These are phyloP conservation scores for Telopea speciosissima DNA, from an alignment of 177 flowering plant species.

Conservation along the genomic window DNA sequence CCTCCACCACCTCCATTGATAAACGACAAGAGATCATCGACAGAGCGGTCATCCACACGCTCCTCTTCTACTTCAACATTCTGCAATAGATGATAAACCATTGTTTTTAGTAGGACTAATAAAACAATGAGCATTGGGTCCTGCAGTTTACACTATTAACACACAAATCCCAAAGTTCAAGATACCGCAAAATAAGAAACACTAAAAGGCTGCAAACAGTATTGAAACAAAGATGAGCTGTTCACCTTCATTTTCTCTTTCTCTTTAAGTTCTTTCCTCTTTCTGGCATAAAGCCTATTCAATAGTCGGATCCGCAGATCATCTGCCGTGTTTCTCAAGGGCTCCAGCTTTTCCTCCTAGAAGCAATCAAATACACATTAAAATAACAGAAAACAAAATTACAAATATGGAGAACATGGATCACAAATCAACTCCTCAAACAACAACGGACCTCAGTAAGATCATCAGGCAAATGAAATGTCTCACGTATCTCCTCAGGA, in stretches of 20 bases:
- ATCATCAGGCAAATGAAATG: slow-evolving; percentile 85
- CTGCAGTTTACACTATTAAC: not conserved
- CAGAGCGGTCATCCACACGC: slow-evolving; percentile 75
- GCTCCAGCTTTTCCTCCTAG: slow-evolving; percentile 92
- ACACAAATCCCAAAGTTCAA: not conserved
- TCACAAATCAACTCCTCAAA: slow-evolving; percentile 8
- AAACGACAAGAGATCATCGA: slow-evolving; percentile 85
- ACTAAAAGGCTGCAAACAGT: not conserved
- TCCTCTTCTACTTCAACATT: slow-evolving; percentile 71
- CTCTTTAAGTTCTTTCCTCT: slow-evolving; percentile 81
- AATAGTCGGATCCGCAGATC: slow-evolving; percentile 83
- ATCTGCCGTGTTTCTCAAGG: slow-evolving; percentile 66
- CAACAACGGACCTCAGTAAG: slow-evolving; percentile 70
- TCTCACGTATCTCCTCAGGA: slow-evolving; percentile 91
- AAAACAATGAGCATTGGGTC: not conserved
- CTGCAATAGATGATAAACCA: slow-evolving; percentile 34
- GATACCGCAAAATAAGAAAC: not conserved
- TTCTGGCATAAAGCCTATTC: slow-evolving; percentile 79
- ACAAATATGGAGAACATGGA: slow-evolving; percentile 3
- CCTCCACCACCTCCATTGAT: slow-evolving; percentile 81
- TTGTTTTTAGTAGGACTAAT: not conserved
- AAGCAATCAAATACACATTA: slow-evolving; percentile 18
- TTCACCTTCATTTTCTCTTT: slow-evolving; percentile 63
- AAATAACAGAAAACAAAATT: slow-evolving; percentile 1
- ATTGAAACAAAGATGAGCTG: slow-evolving; percentile 1